A percentile compares a stretch with the other conserved stretches of the same genome.
Evolutionary conservation across 345 rosid genomes (phyloP).

Genomic region (Zanthoxylum bungeanum): DNA sequence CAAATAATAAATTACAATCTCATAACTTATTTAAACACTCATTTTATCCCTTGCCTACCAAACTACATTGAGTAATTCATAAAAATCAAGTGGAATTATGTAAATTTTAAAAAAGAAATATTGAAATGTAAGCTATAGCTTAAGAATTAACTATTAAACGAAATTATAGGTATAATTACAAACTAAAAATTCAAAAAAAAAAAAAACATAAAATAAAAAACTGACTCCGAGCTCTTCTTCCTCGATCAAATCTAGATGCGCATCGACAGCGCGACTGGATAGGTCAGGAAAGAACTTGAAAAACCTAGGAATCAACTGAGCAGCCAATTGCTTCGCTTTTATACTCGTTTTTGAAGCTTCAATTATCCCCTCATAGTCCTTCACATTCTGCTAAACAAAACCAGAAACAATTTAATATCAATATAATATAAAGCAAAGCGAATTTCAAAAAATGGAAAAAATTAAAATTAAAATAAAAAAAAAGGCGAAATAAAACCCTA

Average conservation of each 20-base stretch:
- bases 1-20: too few species aligned
- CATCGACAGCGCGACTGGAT: slow-evolving; percentile 58
- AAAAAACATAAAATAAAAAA: neutral
- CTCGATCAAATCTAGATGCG: slow-evolving; percentile 86
- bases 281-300: slow-evolving; percentile 94
- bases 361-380: slow-evolving; percentile 84
- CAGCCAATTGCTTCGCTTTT: slow-evolving; percentile 92
- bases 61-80: neutral
- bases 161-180: neutral
- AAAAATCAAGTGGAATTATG: neutral
- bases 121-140: neutral
- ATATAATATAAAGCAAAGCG: neutral
- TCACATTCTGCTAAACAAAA: slow-evolving; percentile 52
- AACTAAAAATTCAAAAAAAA: neutral
- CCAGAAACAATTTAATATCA: neutral
- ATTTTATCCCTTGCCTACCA: neutral
- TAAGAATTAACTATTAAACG: neutral
- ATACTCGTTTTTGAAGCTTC: slow-evolving; percentile 68
- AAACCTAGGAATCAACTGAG: slow-evolving; percentile 97
- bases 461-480: neutral
- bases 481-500: slow-evolving; percentile 22
- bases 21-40: too few species aligned
- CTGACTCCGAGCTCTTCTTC: slow-evolving; percentile 91
- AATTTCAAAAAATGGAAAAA: too few species aligned
- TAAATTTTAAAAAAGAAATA: neutral